These are phyloP conservation scores for Yamadazyma nakazawae DNA, from an alignment of 805 yeast genomes.

Conservation along the genomic window DNA sequence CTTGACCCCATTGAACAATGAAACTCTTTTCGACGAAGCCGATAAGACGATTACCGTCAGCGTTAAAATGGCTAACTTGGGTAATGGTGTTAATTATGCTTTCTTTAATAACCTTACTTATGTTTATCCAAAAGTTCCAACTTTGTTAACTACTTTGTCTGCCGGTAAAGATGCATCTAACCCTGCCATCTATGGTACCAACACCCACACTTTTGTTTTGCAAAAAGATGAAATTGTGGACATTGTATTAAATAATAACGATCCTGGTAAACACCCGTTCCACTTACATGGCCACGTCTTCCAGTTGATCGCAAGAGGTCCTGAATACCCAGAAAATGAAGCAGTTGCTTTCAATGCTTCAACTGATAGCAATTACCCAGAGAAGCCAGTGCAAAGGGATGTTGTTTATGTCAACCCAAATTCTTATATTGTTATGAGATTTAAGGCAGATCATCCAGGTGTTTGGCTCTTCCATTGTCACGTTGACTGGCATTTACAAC, in stretches of 20 bases:
- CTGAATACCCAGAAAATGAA: conserved; percentile 51
- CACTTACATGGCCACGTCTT: conserved; percentile 74
- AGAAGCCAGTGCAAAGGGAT: conserved; percentile 65
- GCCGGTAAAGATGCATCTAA: conserved; percentile 58
- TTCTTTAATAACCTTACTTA: conserved; percentile 68
- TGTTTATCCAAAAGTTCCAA: conserved; percentile 67
- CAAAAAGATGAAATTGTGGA: conserved; percentile 65
- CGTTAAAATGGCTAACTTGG: conserved; percentile 64
- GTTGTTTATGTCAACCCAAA: conserved; percentile 65
- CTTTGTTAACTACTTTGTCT: conserved; percentile 59
- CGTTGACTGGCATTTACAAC: conserved; percentile 80
- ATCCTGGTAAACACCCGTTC: conserved; percentile 77
- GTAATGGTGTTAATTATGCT: conserved; percentile 74
- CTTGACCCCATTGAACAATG: conserved; percentile 59
- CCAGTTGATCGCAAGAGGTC: conserved; percentile 57
- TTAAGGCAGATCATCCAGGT: conserved; percentile 85
- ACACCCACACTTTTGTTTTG: conserved; percentile 61
- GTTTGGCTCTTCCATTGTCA: conserved; percentile 95
- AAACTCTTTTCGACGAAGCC: conserved; percentile 51
- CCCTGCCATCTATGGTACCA: conserved; percentile 67
- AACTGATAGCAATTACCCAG: conserved; percentile 46
- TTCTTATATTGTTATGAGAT: conserved; percentile 67
- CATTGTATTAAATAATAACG: conserved; percentile 72
- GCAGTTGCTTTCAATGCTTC: conserved; percentile 42
- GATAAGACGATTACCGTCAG: conserved; percentile 59